Conservation (phyloP, 148 eudicot species). For the Rheum nobile region DNA sequence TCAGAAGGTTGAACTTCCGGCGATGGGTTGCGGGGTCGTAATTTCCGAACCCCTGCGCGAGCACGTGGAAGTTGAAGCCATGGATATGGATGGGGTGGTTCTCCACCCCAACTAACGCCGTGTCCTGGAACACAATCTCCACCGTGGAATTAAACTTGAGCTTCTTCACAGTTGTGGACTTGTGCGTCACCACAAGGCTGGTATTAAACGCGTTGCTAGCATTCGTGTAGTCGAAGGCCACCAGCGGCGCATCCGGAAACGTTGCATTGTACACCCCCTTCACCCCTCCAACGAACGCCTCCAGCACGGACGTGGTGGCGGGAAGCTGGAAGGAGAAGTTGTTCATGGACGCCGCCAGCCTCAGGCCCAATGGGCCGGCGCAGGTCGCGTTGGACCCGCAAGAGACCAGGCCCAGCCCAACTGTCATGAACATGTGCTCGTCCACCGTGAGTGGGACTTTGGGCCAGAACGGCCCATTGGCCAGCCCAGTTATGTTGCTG, state of each 20-base stretch:
- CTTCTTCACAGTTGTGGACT: constrained; percentile 44
- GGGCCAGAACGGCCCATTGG: constrained; percentile 30
- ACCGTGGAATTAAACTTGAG: constrained; percentile 44
- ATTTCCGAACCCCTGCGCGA: constrained; percentile 69
- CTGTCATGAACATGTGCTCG: constrained; percentile 48
- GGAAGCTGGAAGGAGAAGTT: constrained; percentile 43
- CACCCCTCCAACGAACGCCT: constrained; percentile 33
- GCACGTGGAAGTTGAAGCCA: constrained; percentile 49
- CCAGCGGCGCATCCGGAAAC: constrained; percentile 41
- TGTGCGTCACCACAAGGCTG: constrained; percentile 19
- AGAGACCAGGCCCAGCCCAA: constrained; percentile 36
- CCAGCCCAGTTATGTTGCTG: constrained; percentile 36
- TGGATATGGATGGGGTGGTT: constrained; percentile 83
- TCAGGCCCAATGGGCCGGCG: constrained; percentile 23
- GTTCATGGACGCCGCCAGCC: constrained; percentile 47
- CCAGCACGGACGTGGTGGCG: constrained; percentile 28
- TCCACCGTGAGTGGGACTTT: constrained; percentile 25
- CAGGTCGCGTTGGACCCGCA: constrained; percentile 40
- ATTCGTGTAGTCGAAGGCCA: constrained; percentile 48
- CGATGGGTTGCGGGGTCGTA: constrained; percentile 25
- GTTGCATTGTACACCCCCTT: constrained; percentile 37
- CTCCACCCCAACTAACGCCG: constrained; percentile 31
- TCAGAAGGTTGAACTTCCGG: constrained; percentile 35
- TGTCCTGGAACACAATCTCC: constrained; percentile 58
- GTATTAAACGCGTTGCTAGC: constrained; percentile 17